Conservation (phyloP, 306 rosid genomes). For the Citrullus mucosospermus region DNA sequence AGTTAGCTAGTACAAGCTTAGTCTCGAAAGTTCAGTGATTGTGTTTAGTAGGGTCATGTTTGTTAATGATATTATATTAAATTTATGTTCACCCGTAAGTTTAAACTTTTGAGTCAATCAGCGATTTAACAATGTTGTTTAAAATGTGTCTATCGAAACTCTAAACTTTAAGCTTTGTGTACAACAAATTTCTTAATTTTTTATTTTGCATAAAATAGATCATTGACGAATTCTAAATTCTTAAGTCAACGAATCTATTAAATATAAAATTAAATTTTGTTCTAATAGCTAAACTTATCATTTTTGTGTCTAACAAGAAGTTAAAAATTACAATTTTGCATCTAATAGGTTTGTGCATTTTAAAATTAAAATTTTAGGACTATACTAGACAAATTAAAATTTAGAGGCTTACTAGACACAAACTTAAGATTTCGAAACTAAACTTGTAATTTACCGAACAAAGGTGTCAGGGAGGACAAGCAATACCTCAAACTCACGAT, state of each 20-base stretch:
- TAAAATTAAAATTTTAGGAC: background rate
- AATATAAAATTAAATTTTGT: background rate
- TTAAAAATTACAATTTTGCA: background rate
- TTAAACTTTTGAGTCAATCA: too few species aligned
- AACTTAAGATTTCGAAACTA: background rate
- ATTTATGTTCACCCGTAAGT: too few species aligned
- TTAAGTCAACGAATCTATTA: background rate
- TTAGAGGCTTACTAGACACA: background rate
- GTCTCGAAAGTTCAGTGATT: background rate
- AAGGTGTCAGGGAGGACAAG: background rate
- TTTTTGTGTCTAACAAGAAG: background rate
- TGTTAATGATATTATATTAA: too few species aligned
- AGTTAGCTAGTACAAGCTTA: background rate
- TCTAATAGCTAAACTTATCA: background rate
- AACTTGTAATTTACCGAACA: background rate
- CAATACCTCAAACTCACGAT: conserved; percentile 91
- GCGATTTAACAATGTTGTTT: too few species aligned
- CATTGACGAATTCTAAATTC: too few species aligned
- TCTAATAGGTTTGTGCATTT: background rate
- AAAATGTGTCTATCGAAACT: background rate
- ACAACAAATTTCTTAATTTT: too few species aligned
- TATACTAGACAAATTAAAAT: too few species aligned
- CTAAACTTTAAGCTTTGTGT: background rate
- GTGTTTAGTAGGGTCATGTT: background rate
- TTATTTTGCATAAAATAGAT: too few species aligned